Evolutionary conservation across 179 eudicot species (phyloP).

Genomic region (Beta macrorhiza): DNA sequence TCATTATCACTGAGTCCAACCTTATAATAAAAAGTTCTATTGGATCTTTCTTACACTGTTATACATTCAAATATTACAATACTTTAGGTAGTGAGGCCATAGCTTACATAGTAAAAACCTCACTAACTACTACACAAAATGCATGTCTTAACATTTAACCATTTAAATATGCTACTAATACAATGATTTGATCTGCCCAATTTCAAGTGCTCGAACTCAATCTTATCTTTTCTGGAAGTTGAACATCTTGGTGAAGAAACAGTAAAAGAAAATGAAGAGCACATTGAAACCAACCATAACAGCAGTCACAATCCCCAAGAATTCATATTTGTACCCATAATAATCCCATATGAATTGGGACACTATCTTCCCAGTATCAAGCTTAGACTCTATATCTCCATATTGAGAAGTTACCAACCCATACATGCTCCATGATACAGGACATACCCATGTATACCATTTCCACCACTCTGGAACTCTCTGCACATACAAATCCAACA

Average conservation of each 20-base stretch:
- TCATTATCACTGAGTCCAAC: background rate
- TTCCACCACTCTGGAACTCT: constrained; percentile 39
- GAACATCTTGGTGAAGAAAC: constrained; percentile 18
- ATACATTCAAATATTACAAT: background rate
- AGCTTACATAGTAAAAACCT: background rate
- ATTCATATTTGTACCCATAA: constrained; percentile 26
- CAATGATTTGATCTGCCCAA: background rate
- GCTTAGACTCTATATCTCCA: constrained; percentile 24
- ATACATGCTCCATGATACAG: constrained; percentile 34
- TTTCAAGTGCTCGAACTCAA: background rate
- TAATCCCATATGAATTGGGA: constrained; percentile 16
- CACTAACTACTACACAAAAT: background rate
- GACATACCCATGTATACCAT: constrained; percentile 31
- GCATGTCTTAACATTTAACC: background rate
- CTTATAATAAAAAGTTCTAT: background rate
- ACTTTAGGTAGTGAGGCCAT: background rate
- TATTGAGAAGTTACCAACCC: constrained; percentile 32
- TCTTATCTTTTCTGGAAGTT: constrained; percentile 29
- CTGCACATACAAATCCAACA: constrained; percentile 16
- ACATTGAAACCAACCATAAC: constrained; percentile 24
- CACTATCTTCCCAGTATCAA: constrained; percentile 23
- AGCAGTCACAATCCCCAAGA: constrained; percentile 21
- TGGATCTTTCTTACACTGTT: background rate
- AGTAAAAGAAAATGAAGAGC: constrained; percentile 25
- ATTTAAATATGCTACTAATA: background rate